Base-by-base conservation (phyloP, 352 stramenopile genomes). In the Paralagenidium karlingii region DNA sequence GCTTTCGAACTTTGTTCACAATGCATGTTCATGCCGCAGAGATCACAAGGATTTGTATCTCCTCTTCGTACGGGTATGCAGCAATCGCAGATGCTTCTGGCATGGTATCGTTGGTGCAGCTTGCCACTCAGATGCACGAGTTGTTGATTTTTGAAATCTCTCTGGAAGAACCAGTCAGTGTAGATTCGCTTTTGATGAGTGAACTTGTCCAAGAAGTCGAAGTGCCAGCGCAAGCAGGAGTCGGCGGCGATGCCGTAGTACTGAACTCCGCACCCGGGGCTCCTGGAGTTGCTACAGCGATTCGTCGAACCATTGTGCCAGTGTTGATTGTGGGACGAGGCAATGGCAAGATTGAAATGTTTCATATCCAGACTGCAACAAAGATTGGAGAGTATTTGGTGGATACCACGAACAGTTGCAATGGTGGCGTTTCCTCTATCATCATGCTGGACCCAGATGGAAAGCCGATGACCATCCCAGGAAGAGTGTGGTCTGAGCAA, bases 281-380 rank as follows among this genome's bases (percentile, higher is more conserved):
- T 40, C 5, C 38, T 22, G 4, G 29, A 7, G 24, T 47, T 13
- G 52, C 43, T 19, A 22, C 59, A 18, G 58, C 55, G 8, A 53
- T 69, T 27, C 58, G 78, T 36, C 61, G 52, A 26, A 65, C 80
- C 49, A 58, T 73, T 25, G 56, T 82, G 9, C 65, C 58, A 18
- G 55, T 82, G 2, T 51, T 88, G 3, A 84, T 83, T 47, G 61
- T 85, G 16, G 75, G 75, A 9, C 66, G 75, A 27, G 68, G 69
- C 5, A 77, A 64, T 11, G 67, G 71, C 0, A 75, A 77, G 40
- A 25, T 85, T 19, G 68, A 89, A 43, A 74, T 85, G 60, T 89
- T 73, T 30, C 67, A 89, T 41, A 41, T 85, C 2, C 59, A 81
- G 15, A 68, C 71, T 3, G 63, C 65, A 7, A 70, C 49, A 34